Base-by-base conservation (phyloP, 306 rosid genomes). In the Canavalia ensiformis region DNA sequence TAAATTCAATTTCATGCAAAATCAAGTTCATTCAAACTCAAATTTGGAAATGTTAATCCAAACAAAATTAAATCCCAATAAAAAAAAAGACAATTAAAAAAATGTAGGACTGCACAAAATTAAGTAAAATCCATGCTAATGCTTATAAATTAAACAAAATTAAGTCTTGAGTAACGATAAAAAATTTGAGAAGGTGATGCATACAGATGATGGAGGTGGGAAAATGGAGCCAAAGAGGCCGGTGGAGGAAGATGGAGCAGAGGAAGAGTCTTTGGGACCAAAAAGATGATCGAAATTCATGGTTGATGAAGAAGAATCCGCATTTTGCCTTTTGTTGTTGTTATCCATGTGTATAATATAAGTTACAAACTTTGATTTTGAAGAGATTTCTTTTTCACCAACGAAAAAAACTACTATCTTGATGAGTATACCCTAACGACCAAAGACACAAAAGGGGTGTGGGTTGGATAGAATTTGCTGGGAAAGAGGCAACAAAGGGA, bases 181-280 rank as follows among this genome's bases (percentile, higher is more conserved):
- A 64, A 56, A 44, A 13, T 6, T 11, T 18, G 37, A 37, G 71
- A 63, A 35, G 76, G 74, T 44, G 3, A 59, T n/a, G 74, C 83
- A 72, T 90, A 94, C 98, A 89, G 88, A 7, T 58, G 90, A 63
- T 9, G 92, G 86, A 8, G 90, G 92, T 8, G 95, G 92, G 58
- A 94, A 94, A 84, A 94, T 87, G 71, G 97, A 85, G 75, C 85
- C 86, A 77, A 94, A 90, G 47, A 90, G 42, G 45, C 84, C 86
- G 54, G 85, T 37, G 34, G 94, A 83, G 13, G 89, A 37, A 45
- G 97, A 86, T 72, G 91, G 81, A 81, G 87, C 37, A 7, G 88
- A 44, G 9, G 90, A 60, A 8, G 91, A 52, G 1, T 90, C 79
- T 75, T 74, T 88, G 35, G 94, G 97, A 54, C 97, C 97, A 69